Base-by-base conservation (phyloP, 805 yeast genomes). In the Ogataea wickerhamii region DNA sequence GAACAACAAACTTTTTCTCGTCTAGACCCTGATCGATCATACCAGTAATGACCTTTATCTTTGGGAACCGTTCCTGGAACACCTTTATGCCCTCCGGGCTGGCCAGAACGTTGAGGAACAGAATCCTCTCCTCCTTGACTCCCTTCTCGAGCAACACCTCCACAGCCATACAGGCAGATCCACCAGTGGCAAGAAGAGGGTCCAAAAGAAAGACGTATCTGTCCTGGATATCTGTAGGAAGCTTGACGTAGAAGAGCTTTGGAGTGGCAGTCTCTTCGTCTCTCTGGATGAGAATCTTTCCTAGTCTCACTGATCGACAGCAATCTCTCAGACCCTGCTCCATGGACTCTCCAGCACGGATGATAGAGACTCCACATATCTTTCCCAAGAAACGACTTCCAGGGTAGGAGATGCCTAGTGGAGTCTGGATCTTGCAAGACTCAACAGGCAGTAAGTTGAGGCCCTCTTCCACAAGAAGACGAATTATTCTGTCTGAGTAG, bases 121-220 rank as follows among this genome's bases (percentile, higher is more conserved):
- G 73, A 50, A 93, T 93, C 57, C 94, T 78, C 46, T 88, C 89
- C 51, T 80, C 82, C 40, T 79, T 79, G 33, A 91, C 98, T 36
- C 98, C 98, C 56, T 93, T 77, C 38, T 79, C 71, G 42, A 85
- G 70, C 55, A 93, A 69, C 13, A 93, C 97, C 44, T 93, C 95
- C 13, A 89, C 87, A 12, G 98, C 99, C 93, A 89, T 85, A 63
- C 87, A 78, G 14, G 98, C 98, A 44, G 96, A 85, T 35, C 98
- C 98, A 50, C 98, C 98, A 14, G 99, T 93, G 23, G 99, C 99
- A 58, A 93, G 75, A 94, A 93, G 85, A 40, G 99, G 98, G 58
- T 93, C 99, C 49, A 93, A 71, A 53, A 93, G 67, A 58, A 93
- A 85, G 19, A 93, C 97, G 53, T 80, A 93, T 50, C 98, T 74